Percentiles rank a stretch among this genome's conserved stretches.
Conservation (phyloP, 2,329 filamentous ascomycete genomes). For the Dryadomyces quercivorus region DNA sequence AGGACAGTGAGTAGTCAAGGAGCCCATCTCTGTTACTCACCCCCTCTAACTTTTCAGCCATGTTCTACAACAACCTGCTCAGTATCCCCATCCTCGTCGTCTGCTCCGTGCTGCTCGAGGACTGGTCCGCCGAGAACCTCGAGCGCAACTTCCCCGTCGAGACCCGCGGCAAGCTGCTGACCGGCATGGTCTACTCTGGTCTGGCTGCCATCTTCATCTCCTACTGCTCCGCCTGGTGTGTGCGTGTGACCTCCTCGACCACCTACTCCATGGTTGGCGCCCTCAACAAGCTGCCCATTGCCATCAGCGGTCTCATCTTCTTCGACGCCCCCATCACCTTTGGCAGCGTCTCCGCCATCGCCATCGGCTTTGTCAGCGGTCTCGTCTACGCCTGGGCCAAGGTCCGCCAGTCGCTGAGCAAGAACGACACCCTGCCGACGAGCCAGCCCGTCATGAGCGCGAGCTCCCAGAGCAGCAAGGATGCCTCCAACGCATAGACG, state of each 20-base stretch:
- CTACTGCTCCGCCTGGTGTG: slow-evolving; percentile 99
- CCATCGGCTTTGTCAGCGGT: slow-evolving; percentile 82
- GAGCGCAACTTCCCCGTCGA: slow-evolving; percentile 78
- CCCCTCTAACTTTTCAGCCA: slow-evolving; percentile 51
- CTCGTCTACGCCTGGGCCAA: slow-evolving; percentile 84
- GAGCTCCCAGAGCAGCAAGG: slow-evolving; percentile 80
- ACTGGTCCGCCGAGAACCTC: slow-evolving; percentile 84
- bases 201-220: slow-evolving; percentile 94
- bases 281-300: slow-evolving; percentile 95
- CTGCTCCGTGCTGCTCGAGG: slow-evolving; percentile 71
- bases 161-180: slow-evolving; percentile 64
- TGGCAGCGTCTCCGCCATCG: slow-evolving; percentile 82
- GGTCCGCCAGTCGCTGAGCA: slow-evolving; percentile 62
- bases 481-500: slow-evolving; percentile 58
- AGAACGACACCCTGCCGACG: slow-evolving; percentile 55
- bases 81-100: slow-evolving; percentile 85
- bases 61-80: slow-evolving; percentile 99
- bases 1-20: slow-evolving; percentile 97
- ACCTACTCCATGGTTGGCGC: slow-evolving; percentile 99
- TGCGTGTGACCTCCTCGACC: slow-evolving; percentile 91
- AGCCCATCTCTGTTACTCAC: too few species aligned
- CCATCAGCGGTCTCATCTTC: slow-evolving; percentile 83
- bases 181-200: slow-evolving; percentile 89
- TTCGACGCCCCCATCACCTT: slow-evolving; percentile 90
- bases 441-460: slow-evolving; percentile 63